Evolutionary conservation across 202 grass and related monocot genomes (phyloP).

Genomic region (Setaria italica): DNA sequence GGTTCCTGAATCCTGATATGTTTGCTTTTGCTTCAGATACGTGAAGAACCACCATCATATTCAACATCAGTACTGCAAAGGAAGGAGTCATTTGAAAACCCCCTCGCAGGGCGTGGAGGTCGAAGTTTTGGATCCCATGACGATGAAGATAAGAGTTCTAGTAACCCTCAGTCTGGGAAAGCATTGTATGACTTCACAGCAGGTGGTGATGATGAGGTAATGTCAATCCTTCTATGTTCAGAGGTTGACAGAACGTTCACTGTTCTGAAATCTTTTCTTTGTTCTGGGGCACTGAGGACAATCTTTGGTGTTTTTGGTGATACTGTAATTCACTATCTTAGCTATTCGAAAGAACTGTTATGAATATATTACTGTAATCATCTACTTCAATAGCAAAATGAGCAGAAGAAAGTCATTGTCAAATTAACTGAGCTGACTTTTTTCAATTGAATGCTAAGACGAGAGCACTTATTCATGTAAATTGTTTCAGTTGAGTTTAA

Average conservation of each 20-base stretch:
- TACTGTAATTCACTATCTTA: neutral
- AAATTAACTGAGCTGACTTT: neutral
- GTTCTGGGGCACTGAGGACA: neutral
- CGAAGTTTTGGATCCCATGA: conserved; percentile 65
- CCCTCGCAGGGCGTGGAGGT: conserved; percentile 68
- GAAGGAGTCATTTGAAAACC: conserved; percentile 87
- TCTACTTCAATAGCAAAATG: neutral
- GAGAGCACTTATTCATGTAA: conserved; percentile 31
- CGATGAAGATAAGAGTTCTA: conserved; percentile 70
- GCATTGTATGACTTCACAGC: conserved; percentile 98
- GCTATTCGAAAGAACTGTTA: conserved; percentile 17
- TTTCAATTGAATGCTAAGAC: conserved; percentile 22
- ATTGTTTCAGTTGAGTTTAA: conserved; percentile 83
- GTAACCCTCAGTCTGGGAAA: conserved; percentile 87
- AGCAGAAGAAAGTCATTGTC: neutral
- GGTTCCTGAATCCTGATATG: conserved; percentile 28
- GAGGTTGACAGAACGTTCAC: conserved; percentile 31
- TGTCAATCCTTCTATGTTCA: conserved; percentile 18
- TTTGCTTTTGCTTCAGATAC: conserved; percentile 67
- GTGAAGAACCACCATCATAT: conserved; percentile 92
- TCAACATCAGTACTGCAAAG: conserved; percentile 71
- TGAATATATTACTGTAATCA: conserved; percentile 10
- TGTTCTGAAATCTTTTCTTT: conserved; percentile 32
- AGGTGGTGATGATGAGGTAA: conserved; percentile 97
- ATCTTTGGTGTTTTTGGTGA: conserved; percentile 27